Percentiles rank a stretch among this genome's conserved stretches.
Evolutionary conservation across 805 yeast genomes (phyloP).

Genomic region (Maudiozyma bulderi): DNA sequence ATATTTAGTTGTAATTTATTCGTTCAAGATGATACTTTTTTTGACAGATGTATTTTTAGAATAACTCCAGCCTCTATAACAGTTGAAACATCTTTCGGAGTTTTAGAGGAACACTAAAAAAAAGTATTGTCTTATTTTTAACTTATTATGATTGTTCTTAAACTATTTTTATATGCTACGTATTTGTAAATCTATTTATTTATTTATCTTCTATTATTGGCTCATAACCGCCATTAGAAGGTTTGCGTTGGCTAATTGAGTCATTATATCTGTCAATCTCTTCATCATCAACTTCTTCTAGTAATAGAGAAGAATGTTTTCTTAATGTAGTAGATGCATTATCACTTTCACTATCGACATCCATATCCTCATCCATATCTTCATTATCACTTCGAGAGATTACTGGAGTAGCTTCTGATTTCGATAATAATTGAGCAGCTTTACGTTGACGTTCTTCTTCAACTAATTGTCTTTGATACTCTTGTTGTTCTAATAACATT

Average conservation of each 20-base stretch:
- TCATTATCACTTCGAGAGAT: background rate
- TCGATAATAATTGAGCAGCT: background rate
- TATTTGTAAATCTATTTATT: background rate
- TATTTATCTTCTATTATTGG: conserved; percentile 23
- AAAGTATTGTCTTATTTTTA: too few species aligned
- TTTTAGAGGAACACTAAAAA: too few species aligned
- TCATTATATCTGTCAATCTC: conserved; percentile 21
- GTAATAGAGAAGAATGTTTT: conserved; percentile 12
- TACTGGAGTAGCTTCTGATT: background rate
- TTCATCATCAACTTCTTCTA: conserved; percentile 30
- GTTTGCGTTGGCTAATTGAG: conserved; percentile 8
- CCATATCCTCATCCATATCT: background rate
- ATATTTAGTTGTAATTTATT: too few species aligned
- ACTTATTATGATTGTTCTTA: too few species aligned
- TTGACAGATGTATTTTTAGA: too few species aligned
- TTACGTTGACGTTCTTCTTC: conserved; percentile 8
- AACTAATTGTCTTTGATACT: conserved; percentile 7
- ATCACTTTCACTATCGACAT: background rate
- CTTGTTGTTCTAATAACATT: conserved; percentile 4
- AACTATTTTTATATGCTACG: too few species aligned
- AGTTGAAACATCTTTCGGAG: too few species aligned
- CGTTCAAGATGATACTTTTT: too few species aligned
- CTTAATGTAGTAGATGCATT: background rate
- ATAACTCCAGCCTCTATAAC: too few species aligned
- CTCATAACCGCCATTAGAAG: conserved; percentile 14